A percentile compares a stretch with the other conserved stretches of the same genome.
Evolutionary conservation across 176 grass and related monocot genomes (phyloP).

Genomic region (Phyllostachys edulis): DNA sequence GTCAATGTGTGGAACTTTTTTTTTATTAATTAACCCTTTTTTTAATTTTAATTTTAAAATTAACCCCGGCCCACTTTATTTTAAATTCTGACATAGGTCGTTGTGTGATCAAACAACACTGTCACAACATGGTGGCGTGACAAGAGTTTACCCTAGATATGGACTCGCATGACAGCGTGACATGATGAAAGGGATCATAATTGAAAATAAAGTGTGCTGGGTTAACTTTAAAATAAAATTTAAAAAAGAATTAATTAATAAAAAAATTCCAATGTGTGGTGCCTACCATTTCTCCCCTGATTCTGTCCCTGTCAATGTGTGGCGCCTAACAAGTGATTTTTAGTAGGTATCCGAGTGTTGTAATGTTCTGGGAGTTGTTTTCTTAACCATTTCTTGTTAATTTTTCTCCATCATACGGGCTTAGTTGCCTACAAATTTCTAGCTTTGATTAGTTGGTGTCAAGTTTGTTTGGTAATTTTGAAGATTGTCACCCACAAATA

Average conservation of each 20-base stretch:
- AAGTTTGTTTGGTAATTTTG: slow-evolving; percentile 1
- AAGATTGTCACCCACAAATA: not conserved
- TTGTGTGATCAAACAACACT: too few species aligned
- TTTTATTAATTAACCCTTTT: too few species aligned
- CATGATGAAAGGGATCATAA: too few species aligned
- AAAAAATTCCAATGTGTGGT: not conserved
- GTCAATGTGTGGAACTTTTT: slow-evolving; percentile 1
- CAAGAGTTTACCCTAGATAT: too few species aligned
- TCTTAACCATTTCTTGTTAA: not conserved
- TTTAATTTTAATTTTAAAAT: too few species aligned
- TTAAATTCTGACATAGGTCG: too few species aligned
- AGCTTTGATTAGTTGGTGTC: not conserved
- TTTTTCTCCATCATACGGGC: not conserved
- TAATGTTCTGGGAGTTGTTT: not conserved
- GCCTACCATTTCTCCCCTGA: not conserved
- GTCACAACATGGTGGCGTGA: too few species aligned
- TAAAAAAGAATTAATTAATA: too few species aligned
- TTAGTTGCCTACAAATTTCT: not conserved
- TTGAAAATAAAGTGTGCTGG: too few species aligned
- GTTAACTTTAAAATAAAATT: too few species aligned
- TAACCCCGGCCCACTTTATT: too few species aligned
- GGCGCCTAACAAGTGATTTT: slow-evolving; percentile 13
- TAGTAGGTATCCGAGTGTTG: not conserved
- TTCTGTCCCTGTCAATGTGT: slow-evolving; percentile 4
- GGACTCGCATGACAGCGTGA: too few species aligned